Conservation (phyloP, 495 filamentous ascomycete species). For the Penicillium steckii region DNA sequence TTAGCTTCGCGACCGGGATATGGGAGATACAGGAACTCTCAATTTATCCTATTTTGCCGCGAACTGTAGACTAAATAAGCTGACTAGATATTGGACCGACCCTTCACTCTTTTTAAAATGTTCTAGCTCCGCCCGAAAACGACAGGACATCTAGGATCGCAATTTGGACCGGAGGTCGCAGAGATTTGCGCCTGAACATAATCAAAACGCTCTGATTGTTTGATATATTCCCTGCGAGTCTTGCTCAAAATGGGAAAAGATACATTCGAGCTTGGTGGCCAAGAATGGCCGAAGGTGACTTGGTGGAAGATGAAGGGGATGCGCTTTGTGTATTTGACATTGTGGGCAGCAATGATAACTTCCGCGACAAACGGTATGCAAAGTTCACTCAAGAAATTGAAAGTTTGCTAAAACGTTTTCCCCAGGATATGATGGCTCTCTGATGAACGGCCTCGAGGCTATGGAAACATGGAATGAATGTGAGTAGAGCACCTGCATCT, state of each 20-base stretch:
- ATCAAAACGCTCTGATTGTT: background rate
- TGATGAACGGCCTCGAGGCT: conserved; percentile 45
- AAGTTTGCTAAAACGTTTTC: background rate
- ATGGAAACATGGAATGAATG: conserved; percentile 35
- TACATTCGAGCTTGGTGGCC: conserved; percentile 42
- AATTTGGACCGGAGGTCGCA: too few relatives aligned
- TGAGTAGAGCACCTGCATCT: background rate
- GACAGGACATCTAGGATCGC: too few relatives aligned
- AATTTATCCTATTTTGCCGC: background rate
- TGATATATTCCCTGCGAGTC: background rate
- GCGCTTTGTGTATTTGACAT: conserved; percentile 35
- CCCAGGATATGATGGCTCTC: conserved; percentile 63
- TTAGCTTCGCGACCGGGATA: background rate
- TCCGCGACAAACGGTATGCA: conserved; percentile 24
- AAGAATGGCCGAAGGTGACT: conserved; percentile 36
- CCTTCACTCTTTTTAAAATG: background rate
- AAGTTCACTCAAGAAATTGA: background rate
- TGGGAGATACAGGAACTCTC: background rate
- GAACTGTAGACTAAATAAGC: background rate
- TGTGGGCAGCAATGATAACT: conserved; percentile 37
- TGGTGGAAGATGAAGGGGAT: conserved; percentile 42
- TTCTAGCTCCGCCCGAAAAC: background rate
- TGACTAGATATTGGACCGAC: background rate
- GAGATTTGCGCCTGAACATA: too few relatives aligned
- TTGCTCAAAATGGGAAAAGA: conserved; percentile 31